phyloP scores from a whole-genome alignment of 1,284 basidiomycete species.

The Sutorius eximius region DNA sequence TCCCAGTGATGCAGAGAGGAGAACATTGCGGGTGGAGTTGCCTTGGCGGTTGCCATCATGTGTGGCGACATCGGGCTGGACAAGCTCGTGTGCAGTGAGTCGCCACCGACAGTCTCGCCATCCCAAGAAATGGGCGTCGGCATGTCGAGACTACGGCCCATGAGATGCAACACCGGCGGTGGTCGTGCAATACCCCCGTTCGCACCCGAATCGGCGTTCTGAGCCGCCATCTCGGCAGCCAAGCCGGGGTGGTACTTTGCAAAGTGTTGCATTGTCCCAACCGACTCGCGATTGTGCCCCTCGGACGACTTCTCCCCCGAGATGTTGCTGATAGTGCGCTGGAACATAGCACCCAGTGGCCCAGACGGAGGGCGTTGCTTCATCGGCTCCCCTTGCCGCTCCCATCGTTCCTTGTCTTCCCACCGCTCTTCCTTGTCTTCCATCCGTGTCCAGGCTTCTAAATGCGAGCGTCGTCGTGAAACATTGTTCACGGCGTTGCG shows the following conservation, averaged over 20 bases:
- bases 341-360: conserved; percentile 61
- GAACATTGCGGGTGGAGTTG: conserved; percentile 54
- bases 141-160: conserved; percentile 34
- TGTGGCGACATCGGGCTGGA: conserved; percentile 48
- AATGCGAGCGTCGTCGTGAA: conserved; percentile 42
- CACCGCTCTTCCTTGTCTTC: conserved; percentile 45
- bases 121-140: conserved; percentile 53
- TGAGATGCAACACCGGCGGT: conserved; percentile 42
- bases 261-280: conserved; percentile 35
- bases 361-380: conserved; percentile 42
- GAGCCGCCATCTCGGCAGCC: conserved; percentile 49
- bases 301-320: conserved; percentile 45
- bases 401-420: conserved; percentile 34
- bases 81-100: conserved; percentile 44
- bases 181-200: conserved; percentile 18
- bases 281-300: conserved; percentile 28
- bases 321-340: conserved; percentile 33
- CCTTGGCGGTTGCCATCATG: conserved; percentile 53
- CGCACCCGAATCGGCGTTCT: conserved; percentile 21
- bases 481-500: conserved; percentile 39
- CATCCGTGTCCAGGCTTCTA: conserved; percentile 48
- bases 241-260: conserved; percentile 47
- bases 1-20: conserved; percentile 63
- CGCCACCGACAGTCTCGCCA: conserved; percentile 46
- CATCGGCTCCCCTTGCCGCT: conserved; percentile 21